These are phyloP conservation scores for Hypoxylon trugodes DNA, from an alignment of 495 filamentous ascomycete species.

Conservation along the genomic window DNA sequence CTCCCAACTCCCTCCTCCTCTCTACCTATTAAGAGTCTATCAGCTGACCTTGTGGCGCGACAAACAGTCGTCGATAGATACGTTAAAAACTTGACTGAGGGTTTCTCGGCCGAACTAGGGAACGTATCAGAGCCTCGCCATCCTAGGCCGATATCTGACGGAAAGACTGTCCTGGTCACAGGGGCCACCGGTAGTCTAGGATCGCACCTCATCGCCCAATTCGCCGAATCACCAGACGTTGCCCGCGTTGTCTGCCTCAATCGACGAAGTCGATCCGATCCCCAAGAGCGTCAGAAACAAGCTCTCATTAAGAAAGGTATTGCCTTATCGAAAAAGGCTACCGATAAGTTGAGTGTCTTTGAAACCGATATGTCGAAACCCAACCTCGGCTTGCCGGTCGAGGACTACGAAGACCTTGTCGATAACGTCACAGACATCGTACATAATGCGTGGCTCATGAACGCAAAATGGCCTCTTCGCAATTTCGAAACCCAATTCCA, in stretches of 20 bases:
- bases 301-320: constrained; percentile 51
- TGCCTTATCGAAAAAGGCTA: constrained; percentile 16
- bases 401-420: constrained; percentile 51
- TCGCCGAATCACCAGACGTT: constrained; percentile 43
- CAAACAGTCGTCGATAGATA: constrained; percentile 41
- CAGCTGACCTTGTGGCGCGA: constrained; percentile 41
- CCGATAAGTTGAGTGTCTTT: constrained; percentile 46
- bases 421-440: constrained; percentile 61
- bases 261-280: constrained; percentile 41
- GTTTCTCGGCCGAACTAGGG: constrained; percentile 30
- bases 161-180: constrained; percentile 58
- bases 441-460: constrained; percentile 68
- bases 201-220: constrained; percentile 56
- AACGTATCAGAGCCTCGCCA: background rate
- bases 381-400: constrained; percentile 55
- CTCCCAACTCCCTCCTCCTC: constrained; percentile 32
- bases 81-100: constrained; percentile 26
- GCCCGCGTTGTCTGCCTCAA: constrained; percentile 59
- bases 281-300: constrained; percentile 48
- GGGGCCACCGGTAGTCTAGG: constrained; percentile 62
- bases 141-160: constrained; percentile 38
- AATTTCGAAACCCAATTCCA: constrained; percentile 60
- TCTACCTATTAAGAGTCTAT: constrained; percentile 34
- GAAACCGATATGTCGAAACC: constrained; percentile 57
- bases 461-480: constrained; percentile 50